These are phyloP conservation scores for Nothomitra cinnamomea DNA, from an alignment of 2,329 filamentous ascomycete species.

Conservation along the genomic window DNA sequence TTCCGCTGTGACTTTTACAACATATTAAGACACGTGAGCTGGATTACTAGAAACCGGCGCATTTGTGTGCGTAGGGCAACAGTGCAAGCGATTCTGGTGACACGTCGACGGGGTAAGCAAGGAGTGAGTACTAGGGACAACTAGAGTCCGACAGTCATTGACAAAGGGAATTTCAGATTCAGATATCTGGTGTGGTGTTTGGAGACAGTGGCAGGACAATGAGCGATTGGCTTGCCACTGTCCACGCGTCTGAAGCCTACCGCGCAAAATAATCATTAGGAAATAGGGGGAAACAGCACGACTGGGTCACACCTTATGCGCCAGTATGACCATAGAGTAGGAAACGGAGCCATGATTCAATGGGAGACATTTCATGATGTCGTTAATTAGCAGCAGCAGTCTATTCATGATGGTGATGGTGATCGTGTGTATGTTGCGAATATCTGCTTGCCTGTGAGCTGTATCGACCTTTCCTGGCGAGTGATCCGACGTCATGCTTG, in stretches of 20 bases:
- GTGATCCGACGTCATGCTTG: conserved; percentile 33
- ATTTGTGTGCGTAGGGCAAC: neutral
- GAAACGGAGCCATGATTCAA: neutral
- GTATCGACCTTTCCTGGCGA: conserved; percentile 21
- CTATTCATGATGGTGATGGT: neutral
- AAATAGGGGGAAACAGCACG: too few relatives aligned
- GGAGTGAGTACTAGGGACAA: conserved; percentile 1
- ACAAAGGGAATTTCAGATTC: conserved; percentile 1
- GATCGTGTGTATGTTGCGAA: neutral
- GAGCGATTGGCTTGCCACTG: too few relatives aligned
- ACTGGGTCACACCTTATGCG: neutral
- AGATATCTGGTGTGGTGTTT: neutral
- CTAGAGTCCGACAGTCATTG: neutral
- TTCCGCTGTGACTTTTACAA: neutral
- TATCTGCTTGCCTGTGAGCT: conserved; percentile 6
- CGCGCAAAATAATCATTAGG: too few relatives aligned
- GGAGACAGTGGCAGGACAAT: neutral
- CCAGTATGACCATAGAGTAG: neutral
- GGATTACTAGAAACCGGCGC: neutral
- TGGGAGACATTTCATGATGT: neutral
- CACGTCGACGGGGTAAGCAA: neutral
- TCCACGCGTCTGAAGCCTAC: too few relatives aligned
- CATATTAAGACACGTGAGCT: neutral
- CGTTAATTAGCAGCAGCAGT: neutral
- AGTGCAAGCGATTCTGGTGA: neutral